Percentiles rank a stretch among this genome's conserved stretches.
Conservation (phyloP, 306 rosid species). For the Glycine tomentella region DNA sequence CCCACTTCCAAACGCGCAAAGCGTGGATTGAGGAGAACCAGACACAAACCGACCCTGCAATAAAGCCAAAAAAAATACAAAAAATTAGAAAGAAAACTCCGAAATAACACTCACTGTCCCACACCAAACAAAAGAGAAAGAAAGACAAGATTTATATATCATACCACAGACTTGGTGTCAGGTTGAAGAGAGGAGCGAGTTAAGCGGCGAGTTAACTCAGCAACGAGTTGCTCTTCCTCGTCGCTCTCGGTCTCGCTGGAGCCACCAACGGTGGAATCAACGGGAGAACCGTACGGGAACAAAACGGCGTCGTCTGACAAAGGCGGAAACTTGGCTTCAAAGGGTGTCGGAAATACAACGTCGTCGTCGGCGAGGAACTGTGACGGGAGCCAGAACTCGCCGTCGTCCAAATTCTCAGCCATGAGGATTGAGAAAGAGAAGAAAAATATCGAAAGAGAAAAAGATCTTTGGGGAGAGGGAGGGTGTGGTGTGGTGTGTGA, state of each 20-base stretch:
- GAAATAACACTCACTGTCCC: neutral
- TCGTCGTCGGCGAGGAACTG: conserved; percentile 76
- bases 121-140: neutral
- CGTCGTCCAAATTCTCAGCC: conserved; percentile 70
- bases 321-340: neutral
- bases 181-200: conserved; percentile 57
- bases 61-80: neutral
- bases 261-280: conserved; percentile 58
- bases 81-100: neutral
- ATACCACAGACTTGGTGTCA: conserved; percentile 25
- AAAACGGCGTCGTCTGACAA: conserved; percentile 1
- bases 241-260: conserved; percentile 86
- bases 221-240: conserved; percentile 67
- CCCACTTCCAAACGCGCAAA: conserved; percentile 54
- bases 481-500: neutral
- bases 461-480: neutral
- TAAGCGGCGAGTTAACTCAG: conserved; percentile 37
- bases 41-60: conserved; percentile 52
- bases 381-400: conserved; percentile 81
- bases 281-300: conserved; percentile 61
- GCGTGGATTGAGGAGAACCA: conserved; percentile 86
- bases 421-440: conserved; percentile 6
- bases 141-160: neutral
- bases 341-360: neutral
- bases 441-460: neutral